Evolutionary conservation across 139 green algal genomes (phyloP).

Genomic region (Auxenochlorella pyrenoidosa): DNA sequence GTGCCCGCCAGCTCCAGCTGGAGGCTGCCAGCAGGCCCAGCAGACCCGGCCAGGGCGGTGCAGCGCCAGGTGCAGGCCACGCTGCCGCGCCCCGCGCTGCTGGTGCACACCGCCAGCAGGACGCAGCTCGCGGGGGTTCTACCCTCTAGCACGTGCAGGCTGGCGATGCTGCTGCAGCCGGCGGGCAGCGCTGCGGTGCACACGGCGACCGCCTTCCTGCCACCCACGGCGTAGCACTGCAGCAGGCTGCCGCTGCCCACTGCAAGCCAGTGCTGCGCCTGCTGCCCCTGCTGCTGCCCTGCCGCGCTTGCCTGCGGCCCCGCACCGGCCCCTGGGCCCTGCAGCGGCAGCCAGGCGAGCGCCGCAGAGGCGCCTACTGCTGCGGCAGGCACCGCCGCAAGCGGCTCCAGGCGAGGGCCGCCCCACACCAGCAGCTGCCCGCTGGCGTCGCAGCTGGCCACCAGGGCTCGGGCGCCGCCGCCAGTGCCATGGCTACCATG

Average conservation of each 20-base stretch:
- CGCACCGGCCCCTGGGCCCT: background rate
- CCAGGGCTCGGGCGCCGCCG: background rate
- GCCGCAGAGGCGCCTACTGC: background rate
- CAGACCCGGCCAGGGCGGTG: background rate
- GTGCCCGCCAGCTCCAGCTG: conserved; percentile 1
- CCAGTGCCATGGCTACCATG: background rate
- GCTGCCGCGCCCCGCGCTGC: conserved; percentile 6
- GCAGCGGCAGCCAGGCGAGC: background rate
- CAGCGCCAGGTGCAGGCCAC: background rate
- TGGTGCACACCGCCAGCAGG: conserved; percentile 6
- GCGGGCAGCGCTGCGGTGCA: background rate
- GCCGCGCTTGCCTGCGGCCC: background rate
- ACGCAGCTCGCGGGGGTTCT: background rate
- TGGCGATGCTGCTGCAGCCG: conserved; percentile 12
- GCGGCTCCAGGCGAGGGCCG: background rate
- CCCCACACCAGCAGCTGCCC: conserved; percentile 18
- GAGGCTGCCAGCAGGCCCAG: background rate
- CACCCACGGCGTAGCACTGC: conserved; percentile 12
- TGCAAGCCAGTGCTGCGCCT: conserved; percentile 11
- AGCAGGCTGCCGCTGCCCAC: conserved; percentile 28
- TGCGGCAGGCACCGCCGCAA: conserved; percentile 1
- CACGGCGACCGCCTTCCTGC: background rate
- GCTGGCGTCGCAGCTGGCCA: conserved; percentile 6
- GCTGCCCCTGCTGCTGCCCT: background rate
- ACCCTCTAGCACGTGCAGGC: background rate